Percentiles rank a stretch among this genome's conserved stretches.
Evolutionary conservation across 345 rosid species (phyloP).

Genomic region (Eucalyptus tenuipes): DNA sequence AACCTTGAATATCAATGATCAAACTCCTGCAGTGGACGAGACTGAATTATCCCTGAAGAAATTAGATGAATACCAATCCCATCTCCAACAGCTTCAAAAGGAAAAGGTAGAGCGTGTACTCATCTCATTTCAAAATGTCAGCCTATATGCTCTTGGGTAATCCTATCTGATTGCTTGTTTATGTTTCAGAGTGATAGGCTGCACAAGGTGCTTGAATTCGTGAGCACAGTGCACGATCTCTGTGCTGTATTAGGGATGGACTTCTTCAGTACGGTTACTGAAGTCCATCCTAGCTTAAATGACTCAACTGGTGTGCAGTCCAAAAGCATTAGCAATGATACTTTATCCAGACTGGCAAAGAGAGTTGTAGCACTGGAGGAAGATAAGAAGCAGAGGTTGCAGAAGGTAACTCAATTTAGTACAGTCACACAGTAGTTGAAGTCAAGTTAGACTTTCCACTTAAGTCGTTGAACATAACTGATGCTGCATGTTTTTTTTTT

Average conservation of each 20-base stretch:
- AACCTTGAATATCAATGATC: conserved; percentile 28
- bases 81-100: conserved; percentile 83
- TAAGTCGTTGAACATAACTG: neutral
- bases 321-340: conserved; percentile 91
- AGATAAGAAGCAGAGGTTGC: conserved; percentile 82
- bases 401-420: conserved; percentile 34
- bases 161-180: neutral
- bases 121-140: neutral
- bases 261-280: conserved; percentile 66
- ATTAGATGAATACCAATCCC: conserved; percentile 62
- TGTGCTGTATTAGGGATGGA: conserved; percentile 90
- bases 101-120: conserved; percentile 52
- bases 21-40: conserved; percentile 63
- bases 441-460: neutral
- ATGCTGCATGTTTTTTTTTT: neutral
- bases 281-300: conserved; percentile 93
- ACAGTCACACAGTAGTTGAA: neutral
- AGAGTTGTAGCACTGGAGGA: conserved; percentile 64
- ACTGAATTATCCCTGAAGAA: conserved; percentile 74
- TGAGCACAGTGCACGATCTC: conserved; percentile 85
- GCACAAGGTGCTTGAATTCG: conserved; percentile 81
- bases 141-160: neutral
- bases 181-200: conserved; percentile 68
- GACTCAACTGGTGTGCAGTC: conserved; percentile 51
- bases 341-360: conserved; percentile 63